Evolutionary conservation across 768 basidiomycete species (phyloP).

Genomic region (Royoungia palumana): DNA sequence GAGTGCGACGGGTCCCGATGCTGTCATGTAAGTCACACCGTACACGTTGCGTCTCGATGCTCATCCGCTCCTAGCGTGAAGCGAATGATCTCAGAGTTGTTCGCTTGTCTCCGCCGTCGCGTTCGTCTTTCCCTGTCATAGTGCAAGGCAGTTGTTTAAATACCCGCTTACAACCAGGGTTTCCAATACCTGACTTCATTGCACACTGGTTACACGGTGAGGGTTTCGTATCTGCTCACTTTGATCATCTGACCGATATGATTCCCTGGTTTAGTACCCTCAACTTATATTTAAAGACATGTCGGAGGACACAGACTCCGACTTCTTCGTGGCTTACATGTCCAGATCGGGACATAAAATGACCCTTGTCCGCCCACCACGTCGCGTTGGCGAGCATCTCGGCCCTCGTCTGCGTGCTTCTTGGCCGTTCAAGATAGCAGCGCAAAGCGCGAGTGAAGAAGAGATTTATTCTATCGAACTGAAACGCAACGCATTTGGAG

Average conservation of each 20-base stretch:
- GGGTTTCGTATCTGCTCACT: slow-evolving; percentile 12
- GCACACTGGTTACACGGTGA: slow-evolving; percentile 53
- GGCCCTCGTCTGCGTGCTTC: slow-evolving; percentile 37
- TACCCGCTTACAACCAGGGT: slow-evolving; percentile 44
- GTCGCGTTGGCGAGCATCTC: slow-evolving; percentile 36
- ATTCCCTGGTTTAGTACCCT: slow-evolving; percentile 41
- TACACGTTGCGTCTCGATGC: neutral
- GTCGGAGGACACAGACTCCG: slow-evolving; percentile 43
- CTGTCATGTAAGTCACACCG: slow-evolving; percentile 42
- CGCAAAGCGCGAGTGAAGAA: slow-evolving; percentile 45
- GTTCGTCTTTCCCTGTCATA: slow-evolving; percentile 36
- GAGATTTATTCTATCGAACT: slow-evolving; percentile 55
- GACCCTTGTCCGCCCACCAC: slow-evolving; percentile 41
- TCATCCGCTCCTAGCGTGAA: slow-evolving; percentile 47
- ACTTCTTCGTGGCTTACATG: slow-evolving; percentile 66
- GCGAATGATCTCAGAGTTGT: slow-evolving; percentile 57
- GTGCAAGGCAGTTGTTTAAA: slow-evolving; percentile 8
- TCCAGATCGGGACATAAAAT: slow-evolving; percentile 59
- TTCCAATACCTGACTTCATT: slow-evolving; percentile 67
- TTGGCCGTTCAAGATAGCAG: slow-evolving; percentile 42
- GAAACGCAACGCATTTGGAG: slow-evolving; percentile 40
- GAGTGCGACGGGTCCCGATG: slow-evolving; percentile 54
- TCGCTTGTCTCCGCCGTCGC: slow-evolving; percentile 54
- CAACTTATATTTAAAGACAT: slow-evolving; percentile 65
- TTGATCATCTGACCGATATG: no score